Evolutionary conservation across 495 filamentous ascomycete genomes (phyloP).

Genomic region (Daldinia bambusicola): DNA sequence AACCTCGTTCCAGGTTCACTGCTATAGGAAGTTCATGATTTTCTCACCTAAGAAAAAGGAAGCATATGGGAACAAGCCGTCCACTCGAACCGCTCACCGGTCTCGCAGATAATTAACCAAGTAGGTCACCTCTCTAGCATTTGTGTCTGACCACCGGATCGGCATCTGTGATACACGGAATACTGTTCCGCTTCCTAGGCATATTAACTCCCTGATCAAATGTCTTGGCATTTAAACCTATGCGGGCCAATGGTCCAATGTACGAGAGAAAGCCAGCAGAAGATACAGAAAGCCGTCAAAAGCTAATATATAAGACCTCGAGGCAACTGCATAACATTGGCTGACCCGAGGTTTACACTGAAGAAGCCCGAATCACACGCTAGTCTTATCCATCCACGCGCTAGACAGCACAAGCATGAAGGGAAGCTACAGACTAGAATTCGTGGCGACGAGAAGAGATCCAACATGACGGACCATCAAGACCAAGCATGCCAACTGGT

Average conservation of each 20-base stretch:
- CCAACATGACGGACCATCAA: not conserved
- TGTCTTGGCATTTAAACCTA: conserved; percentile 23
- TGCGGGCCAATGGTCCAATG: conserved; percentile 10
- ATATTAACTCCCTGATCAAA: conserved; percentile 28
- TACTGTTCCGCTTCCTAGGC: conserved; percentile 21
- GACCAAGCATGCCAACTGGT: not conserved
- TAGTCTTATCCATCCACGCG: conserved; percentile 5
- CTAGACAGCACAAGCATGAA: conserved; percentile 6
- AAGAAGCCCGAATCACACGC: conserved; percentile 12
- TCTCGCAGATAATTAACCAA: conserved; percentile 15
- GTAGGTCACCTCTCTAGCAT: conserved; percentile 5
- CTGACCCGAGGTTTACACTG: conserved; percentile 1
- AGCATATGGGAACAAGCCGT: conserved; percentile 22
- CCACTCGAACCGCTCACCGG: conserved; percentile 27
- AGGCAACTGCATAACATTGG: conserved; percentile 27
- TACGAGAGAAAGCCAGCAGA: conserved; percentile 6
- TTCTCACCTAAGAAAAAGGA: conserved; percentile 23
- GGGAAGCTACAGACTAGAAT: not conserved
- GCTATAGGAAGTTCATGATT: conserved; percentile 25
- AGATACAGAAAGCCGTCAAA: conserved; percentile 2
- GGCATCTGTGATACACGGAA: conserved; percentile 36
- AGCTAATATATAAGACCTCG: conserved; percentile 6
- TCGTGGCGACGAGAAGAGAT: conserved; percentile 2
- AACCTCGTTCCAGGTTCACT: conserved; percentile 6
- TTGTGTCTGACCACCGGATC: conserved; percentile 41